A percentile compares a stretch with the other conserved stretches of the same genome.
Evolutionary conservation across 495 filamentous ascomycete genomes (phyloP).

Genomic region (Cetradonia linearis): DNA sequence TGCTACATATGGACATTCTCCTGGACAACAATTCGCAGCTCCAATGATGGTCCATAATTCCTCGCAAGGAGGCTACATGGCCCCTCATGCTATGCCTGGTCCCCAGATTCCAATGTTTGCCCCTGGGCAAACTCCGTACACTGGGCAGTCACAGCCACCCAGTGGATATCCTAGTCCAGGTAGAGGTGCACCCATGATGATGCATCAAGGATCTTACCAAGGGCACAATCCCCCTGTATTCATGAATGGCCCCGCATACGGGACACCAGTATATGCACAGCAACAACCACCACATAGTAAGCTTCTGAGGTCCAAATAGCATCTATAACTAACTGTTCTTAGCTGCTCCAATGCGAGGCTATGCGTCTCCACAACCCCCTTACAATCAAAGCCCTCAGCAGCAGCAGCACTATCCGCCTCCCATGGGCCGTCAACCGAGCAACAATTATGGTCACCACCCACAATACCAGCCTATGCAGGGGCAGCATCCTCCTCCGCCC

Average conservation of each 20-base stretch:
- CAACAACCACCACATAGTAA: conserved; percentile 58
- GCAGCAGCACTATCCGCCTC: conserved; percentile 52
- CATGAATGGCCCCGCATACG: conserved; percentile 58
- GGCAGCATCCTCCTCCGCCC: conserved; percentile 34
- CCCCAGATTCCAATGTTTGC: conserved; percentile 70
- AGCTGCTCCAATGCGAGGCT: conserved; percentile 52
- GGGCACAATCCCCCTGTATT: conserved; percentile 56
- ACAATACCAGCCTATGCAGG: conserved; percentile 37
- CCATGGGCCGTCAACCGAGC: conserved; percentile 48
- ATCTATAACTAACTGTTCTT: conserved; percentile 28
- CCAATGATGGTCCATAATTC: conserved; percentile 77
- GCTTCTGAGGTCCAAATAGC: conserved; percentile 25
- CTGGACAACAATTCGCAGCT: conserved; percentile 52
- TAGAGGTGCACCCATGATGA: conserved; percentile 69
- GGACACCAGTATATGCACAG: conserved; percentile 54
- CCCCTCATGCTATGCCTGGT: conserved; percentile 45
- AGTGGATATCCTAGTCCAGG: conserved; percentile 81
- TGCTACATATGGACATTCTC: conserved; percentile 54
- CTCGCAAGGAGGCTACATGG: conserved; percentile 47
- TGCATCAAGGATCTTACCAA: conserved; percentile 68
- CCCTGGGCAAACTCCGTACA: conserved; percentile 53
- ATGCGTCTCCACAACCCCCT: conserved; percentile 49
- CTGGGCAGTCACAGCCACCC: conserved; percentile 52
- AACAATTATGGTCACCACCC: conserved; percentile 48
- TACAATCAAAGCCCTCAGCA: conserved; percentile 58